phyloP scores from a whole-genome alignment of 129 eudicot genomes.

The Ambrosia artemisiifolia region DNA sequence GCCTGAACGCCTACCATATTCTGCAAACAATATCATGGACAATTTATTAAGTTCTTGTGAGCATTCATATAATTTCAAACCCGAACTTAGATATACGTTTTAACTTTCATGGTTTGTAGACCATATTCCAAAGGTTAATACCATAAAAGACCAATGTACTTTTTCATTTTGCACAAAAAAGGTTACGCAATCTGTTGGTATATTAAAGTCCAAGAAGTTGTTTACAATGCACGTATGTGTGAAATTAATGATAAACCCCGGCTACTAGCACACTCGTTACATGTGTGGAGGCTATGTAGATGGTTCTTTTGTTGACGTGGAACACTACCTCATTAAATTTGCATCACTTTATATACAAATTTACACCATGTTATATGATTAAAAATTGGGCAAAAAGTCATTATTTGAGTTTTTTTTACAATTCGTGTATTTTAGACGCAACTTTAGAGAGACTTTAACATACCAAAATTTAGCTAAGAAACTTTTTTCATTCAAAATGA shows the following conservation, averaged over 20 bases:
- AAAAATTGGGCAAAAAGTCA: neutral
- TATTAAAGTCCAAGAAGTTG: neutral
- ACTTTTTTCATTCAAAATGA: no score
- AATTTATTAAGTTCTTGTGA: slow-evolving; percentile 7
- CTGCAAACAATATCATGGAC: slow-evolving; percentile 18
- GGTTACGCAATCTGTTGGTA: neutral
- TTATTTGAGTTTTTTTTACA: neutral
- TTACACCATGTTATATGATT: neutral
- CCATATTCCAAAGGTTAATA: neutral
- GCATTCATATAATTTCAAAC: neutral
- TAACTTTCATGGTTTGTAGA: neutral
- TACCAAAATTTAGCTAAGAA: neutral
- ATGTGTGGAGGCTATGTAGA: neutral
- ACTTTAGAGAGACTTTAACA: neutral
- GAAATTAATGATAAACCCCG: neutral
- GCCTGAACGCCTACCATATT: slow-evolving; percentile 60
- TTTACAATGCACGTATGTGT: neutral
- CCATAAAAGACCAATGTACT: neutral
- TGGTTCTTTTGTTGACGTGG: neutral
- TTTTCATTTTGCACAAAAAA: neutral
- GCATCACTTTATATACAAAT: neutral
- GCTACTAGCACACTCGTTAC: neutral
- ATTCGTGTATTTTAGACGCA: neutral
- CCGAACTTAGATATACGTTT: neutral
- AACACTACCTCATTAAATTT: neutral